Evolutionary conservation across 768 basidiomycete species (phyloP).

Genomic region (Bullera alba): DNA sequence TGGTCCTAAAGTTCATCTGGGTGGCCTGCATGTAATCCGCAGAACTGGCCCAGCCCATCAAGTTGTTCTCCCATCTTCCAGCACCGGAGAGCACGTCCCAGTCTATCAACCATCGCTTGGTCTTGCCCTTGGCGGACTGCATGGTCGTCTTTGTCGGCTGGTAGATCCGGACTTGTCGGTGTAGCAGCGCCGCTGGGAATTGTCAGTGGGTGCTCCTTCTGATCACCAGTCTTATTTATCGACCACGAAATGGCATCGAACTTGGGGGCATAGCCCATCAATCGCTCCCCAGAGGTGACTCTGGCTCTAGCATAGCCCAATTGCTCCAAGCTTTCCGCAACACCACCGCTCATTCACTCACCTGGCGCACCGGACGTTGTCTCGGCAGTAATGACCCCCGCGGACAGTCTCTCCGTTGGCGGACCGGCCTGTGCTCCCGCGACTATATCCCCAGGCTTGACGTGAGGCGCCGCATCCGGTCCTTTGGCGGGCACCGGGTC

Average conservation of each 20-base stretch:
- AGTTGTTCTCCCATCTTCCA: conserved; percentile 93
- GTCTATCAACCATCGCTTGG: conserved; percentile 85
- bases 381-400: conserved; percentile 68
- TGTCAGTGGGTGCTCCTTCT: neutral
- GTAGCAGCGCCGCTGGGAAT: conserved; percentile 65
- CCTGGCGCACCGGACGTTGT: conserved; percentile 78
- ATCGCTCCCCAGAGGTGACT: neutral
- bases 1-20: conserved; percentile 69
- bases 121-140: conserved; percentile 83
- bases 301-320: neutral
- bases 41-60: conserved; percentile 97
- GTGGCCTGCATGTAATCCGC: conserved; percentile 96
- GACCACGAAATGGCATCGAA: neutral
- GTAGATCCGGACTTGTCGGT: conserved; percentile 84
- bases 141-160: conserved; percentile 89
- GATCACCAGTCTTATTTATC: neutral
- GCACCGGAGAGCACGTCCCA: conserved; percentile 84
- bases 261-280: neutral
- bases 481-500: neutral
- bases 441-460: conserved; percentile 13
- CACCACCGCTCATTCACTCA: conserved; percentile 45
- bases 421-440: conserved; percentile 10
- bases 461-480: neutral
- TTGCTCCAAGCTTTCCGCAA: neutral
- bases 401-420: conserved; percentile 11